A percentile compares a stretch with the other conserved stretches of the same genome.
Conservation (phyloP, 2,329 filamentous ascomycete genomes). For the Diaporthe amygdali region DNA sequence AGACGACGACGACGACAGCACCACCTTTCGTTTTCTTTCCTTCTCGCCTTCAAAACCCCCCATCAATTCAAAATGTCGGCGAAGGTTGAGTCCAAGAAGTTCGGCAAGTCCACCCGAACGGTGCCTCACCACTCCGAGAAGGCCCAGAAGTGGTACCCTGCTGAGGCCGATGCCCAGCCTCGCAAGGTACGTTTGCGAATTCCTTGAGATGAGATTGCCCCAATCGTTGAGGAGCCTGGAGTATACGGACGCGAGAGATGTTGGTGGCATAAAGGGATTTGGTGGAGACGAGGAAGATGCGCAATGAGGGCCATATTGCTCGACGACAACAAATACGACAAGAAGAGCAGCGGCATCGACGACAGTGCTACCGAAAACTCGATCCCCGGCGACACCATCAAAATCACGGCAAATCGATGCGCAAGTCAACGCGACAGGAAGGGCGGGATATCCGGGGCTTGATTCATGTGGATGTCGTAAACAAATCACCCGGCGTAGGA, state of each 20-base stretch:
- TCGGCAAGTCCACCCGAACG: slow-evolving; percentile 94
- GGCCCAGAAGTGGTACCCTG: slow-evolving; percentile 99
- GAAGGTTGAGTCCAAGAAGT: slow-evolving; percentile 86
- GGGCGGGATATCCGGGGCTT: not conserved
- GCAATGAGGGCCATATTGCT: not conserved
- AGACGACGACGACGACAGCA: slow-evolving; percentile 26
- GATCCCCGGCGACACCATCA: not conserved
- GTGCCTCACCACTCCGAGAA: slow-evolving; percentile 87
- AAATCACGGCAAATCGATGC: not conserved
- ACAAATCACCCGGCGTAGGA: not conserved
- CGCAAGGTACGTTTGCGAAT: slow-evolving; percentile 83
- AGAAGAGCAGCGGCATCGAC: not conserved
- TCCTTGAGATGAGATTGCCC: slow-evolving; percentile 30
- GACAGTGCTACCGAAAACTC: not conserved
- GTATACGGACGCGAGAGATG: slow-evolving; percentile 3
- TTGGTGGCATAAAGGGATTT: not conserved
- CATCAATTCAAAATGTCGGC: slow-evolving; percentile 68
- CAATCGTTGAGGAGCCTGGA: slow-evolving; percentile 11
- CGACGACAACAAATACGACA: not conserved
- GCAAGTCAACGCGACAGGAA: not conserved
- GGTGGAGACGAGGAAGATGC: not conserved
- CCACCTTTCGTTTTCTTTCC: slow-evolving; percentile 22
- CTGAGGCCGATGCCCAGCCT: slow-evolving; percentile 84
- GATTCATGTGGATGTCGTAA: not conserved
- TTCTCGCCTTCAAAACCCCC: slow-evolving; percentile 23